Percentiles rank a stretch among this genome's conserved stretches.
Conservation (phyloP, 108 stramenopile genomes). For the Nitzschia sp. region DNA sequence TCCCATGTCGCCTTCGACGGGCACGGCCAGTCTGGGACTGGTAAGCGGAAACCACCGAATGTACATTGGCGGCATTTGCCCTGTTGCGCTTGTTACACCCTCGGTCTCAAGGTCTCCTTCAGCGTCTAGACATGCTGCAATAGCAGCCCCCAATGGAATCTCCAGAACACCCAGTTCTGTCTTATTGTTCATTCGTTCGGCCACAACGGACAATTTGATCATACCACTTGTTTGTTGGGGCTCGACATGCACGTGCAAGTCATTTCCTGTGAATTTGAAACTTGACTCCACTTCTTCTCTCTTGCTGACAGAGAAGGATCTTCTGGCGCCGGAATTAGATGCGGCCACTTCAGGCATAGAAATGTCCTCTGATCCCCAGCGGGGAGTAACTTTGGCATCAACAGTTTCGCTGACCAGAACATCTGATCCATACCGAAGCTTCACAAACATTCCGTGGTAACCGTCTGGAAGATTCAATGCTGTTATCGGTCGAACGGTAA, state of each 20-base stretch:
- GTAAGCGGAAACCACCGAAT: conserved; percentile 82
- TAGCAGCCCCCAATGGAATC: conserved; percentile 70
- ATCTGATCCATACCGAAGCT: conserved; percentile 62
- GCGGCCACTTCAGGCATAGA: not conserved
- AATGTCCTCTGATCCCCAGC: conserved; percentile 19
- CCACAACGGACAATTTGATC: conserved; percentile 74
- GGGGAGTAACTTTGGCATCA: conserved; percentile 74
- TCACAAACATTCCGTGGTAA: conserved; percentile 75
- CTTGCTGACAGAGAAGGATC: not conserved
- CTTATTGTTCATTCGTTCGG: conserved; percentile 63
- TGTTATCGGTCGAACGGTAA: conserved; percentile 77
- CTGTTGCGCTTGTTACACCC: conserved; percentile 5
- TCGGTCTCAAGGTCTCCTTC: conserved; percentile 20
- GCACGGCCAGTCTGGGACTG: conserved; percentile 55
- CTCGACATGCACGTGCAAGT: conserved; percentile 70
- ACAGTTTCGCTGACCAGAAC: conserved; percentile 50
- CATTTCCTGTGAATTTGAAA: conserved; percentile 53
- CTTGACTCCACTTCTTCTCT: conserved; percentile 10
- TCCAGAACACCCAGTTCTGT: conserved; percentile 76
- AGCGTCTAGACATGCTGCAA: conserved; percentile 67
- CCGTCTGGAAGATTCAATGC: conserved; percentile 79
- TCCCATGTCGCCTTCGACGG: conserved; percentile 81
- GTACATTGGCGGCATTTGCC: conserved; percentile 35
- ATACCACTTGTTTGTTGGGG: conserved; percentile 84
- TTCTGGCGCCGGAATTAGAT: not conserved